Percentiles rank a stretch among this genome's conserved stretches.
Conservation (phyloP, 306 rosid species). For the Betula pendula region DNA sequence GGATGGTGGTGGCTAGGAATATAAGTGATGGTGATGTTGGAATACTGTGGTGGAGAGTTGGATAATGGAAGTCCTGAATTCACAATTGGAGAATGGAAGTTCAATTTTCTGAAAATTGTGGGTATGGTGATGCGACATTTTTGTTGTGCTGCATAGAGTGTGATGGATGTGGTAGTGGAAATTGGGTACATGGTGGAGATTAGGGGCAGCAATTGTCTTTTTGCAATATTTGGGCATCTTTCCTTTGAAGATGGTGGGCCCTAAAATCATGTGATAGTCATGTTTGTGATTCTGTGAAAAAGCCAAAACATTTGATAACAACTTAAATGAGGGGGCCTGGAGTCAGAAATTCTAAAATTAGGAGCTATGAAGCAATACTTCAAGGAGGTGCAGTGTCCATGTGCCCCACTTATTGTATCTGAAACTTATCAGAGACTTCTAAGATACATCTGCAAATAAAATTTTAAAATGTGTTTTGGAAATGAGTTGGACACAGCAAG, state of each 20-base stretch:
- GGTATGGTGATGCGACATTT: not conserved
- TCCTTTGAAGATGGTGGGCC: not conserved
- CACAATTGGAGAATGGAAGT: not conserved
- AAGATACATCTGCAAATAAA: not conserved
- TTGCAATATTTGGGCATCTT: not conserved
- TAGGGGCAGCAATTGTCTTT: constrained; percentile 1
- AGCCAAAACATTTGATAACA: not conserved
- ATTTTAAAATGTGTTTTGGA: not conserved
- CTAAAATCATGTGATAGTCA: not conserved
- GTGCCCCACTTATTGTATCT: not conserved
- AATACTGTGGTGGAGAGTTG: not conserved
- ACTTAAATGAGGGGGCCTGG: not conserved
- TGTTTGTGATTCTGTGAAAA: too few species aligned
- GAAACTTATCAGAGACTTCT: not conserved
- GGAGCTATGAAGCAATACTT: not conserved
- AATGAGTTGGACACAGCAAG: not conserved
- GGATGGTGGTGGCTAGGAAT: not conserved
- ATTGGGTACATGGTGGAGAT: not conserved
- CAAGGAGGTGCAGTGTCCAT: not conserved
- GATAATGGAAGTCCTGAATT: not conserved
- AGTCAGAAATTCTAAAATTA: not conserved
- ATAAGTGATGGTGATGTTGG: not conserved
- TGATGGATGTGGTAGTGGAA: not conserved
- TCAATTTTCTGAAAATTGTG: not conserved
- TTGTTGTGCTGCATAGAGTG: not conserved